Evolutionary conservation across 164 flowering plant genomes (phyloP), one percentile per base, ranked within the genome.

Genomic region (Tetracentron sinense): DNA sequence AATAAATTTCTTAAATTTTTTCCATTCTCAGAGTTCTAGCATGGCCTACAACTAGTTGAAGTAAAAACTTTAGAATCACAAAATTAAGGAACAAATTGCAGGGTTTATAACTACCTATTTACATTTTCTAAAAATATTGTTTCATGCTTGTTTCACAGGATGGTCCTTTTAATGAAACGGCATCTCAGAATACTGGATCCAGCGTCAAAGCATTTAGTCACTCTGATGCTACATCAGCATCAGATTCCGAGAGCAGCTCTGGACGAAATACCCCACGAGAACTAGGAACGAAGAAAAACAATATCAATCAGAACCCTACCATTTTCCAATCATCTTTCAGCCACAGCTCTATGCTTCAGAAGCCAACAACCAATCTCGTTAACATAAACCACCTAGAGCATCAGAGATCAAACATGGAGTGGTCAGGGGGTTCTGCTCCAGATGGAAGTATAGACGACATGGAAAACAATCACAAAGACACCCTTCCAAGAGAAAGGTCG

Each of bases 191-290:
- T 60, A 72, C 62, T 20, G 86, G 77, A 52, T 25, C 75, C 17
- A 81, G 71, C 58, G 79, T 70, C 20, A 66, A 73, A 64, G 76
- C 72, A 54, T 84, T 81, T 20, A 79, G 74, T 59, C 82, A 75
- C 75, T 85, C 86, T 61, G 97, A 90, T 64, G 55, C 78, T 55
- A 82, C 82, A 44, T 58, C 85, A 20, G 69, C 65, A 22, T 85
- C 97, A 62, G 82, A 89, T 72, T 83, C 85, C 7, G 96, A 80
- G 42, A 79, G 89, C 76, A 78, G 90, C 66, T 87, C 90, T 11
- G 94, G 83, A 27, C 77, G 81, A 51, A 66, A 90, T 61, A 81
- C 88, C 17, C 92, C 90, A 12, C 73, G 77, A 62, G 83, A 82
- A 73, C 44, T 69, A 63, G 74, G 72, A 21, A 56, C 68, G 46